phyloP scores from a whole-genome alignment of 306 rosid species.

The Pterocarpus macrocarpus region DNA sequence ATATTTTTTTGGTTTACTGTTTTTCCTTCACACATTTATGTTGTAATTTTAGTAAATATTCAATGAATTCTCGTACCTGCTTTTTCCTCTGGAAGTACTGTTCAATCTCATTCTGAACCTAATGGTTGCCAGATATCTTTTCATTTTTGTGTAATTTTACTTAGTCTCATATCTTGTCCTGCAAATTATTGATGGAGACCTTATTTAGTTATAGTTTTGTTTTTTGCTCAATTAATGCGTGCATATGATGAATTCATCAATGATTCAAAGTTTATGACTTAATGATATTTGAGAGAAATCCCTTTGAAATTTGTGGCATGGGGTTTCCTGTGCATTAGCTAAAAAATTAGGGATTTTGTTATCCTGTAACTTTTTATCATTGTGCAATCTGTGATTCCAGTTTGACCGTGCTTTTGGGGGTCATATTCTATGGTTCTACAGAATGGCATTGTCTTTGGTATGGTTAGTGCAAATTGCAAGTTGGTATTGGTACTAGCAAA shows the following conservation, averaged over 20 bases:
- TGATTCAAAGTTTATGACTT: background rate
- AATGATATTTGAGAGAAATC: background rate
- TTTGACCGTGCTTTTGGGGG: no score
- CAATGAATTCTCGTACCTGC: background rate
- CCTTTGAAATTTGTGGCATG: background rate
- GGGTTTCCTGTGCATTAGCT: background rate
- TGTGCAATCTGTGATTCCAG: no score
- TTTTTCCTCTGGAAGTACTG: background rate
- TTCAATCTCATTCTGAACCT: constrained; percentile 1
- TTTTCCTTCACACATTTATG: background rate
- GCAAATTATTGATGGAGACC: background rate
- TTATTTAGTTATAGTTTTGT: no score
- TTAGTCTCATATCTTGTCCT: background rate
- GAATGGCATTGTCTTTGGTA: no score
- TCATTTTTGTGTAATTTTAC: no score
- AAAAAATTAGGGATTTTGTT: no score
- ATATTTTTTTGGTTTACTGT: background rate
- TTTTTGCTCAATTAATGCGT: background rate
- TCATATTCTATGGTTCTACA: no score
- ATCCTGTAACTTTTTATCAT: no score
- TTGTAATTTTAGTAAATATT: background rate
- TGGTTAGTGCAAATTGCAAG: no score
- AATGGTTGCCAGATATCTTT: background rate
- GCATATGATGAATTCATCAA: constrained; percentile 16
- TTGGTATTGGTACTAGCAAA: no score